phyloP scores from a whole-genome alignment of 1,284 basidiomycete genomes.

The Sporisorium graminicola region DNA sequence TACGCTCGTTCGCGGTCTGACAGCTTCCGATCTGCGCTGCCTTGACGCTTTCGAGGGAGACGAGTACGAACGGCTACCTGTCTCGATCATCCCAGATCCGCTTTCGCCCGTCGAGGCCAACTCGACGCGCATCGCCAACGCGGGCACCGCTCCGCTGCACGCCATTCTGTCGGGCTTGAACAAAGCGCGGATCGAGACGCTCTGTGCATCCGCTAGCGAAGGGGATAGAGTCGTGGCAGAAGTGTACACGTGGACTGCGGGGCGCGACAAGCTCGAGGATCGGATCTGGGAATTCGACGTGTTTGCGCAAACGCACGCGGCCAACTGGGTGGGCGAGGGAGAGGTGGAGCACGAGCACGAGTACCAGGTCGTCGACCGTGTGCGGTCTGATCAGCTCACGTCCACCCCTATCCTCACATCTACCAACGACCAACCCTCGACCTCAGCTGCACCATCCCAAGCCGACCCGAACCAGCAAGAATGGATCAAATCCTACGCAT shows the following conservation, averaged over 20 bases:
- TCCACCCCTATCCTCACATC: conserved; percentile 1
- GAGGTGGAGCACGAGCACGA: conserved; percentile 46
- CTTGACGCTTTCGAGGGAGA: conserved; percentile 58
- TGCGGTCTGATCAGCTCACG: conserved; percentile 8
- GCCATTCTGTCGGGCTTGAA: conserved; percentile 35
- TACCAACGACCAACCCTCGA: not conserved
- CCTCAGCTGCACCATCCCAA: not conserved
- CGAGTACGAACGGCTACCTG: conserved; percentile 40
- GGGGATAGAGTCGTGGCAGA: conserved; percentile 13
- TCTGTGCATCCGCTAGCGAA: not conserved
- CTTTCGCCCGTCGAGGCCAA: conserved; percentile 20
- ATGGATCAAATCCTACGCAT: conserved; percentile 8
- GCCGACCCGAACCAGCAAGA: not conserved
- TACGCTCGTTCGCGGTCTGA: conserved; percentile 48
- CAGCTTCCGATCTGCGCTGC: conserved; percentile 29
- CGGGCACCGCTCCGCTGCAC: conserved; percentile 29
- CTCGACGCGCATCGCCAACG: conserved; percentile 27
- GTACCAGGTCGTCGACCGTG: conserved; percentile 41
- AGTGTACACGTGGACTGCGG: conserved; percentile 49
- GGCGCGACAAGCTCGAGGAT: conserved; percentile 21
- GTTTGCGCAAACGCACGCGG: conserved; percentile 40
- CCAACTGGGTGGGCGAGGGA: conserved; percentile 38
- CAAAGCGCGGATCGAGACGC: conserved; percentile 11
- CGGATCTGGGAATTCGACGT: conserved; percentile 51
- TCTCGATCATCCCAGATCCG: conserved; percentile 28